phyloP scores from a whole-genome alignment of 139 green algal genomes.

The Yamagishiella unicocca region DNA sequence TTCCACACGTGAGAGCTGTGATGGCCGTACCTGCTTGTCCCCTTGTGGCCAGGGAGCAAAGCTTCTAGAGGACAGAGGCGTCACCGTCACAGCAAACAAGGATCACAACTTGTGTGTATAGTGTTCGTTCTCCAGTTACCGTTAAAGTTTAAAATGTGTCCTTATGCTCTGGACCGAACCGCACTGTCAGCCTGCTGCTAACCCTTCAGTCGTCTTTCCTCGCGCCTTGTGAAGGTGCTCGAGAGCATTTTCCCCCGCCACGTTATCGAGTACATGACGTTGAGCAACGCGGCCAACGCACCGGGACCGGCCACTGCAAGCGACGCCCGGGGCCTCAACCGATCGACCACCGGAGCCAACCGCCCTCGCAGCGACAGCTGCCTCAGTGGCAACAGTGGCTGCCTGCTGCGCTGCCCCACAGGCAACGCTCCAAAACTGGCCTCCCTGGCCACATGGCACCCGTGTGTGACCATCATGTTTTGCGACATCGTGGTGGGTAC shows the following conservation, averaged over 20 bases:
- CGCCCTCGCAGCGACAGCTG: background rate
- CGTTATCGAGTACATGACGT: constrained; percentile 19
- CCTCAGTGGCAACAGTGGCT: background rate
- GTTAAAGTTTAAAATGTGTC: background rate
- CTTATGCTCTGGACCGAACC: background rate
- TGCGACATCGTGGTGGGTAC: constrained; percentile 1
- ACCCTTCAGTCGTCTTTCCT: background rate
- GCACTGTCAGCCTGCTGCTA: background rate
- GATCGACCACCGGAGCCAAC: background rate
- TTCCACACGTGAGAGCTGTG: too few relatives aligned
- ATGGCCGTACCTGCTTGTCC: too few relatives aligned
- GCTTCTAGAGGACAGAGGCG: background rate
- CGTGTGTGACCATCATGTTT: constrained; percentile 7
- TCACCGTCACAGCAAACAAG: background rate
- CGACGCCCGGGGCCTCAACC: background rate
- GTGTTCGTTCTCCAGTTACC: background rate
- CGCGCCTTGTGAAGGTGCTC: background rate
- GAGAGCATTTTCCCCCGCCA: constrained; percentile 27
- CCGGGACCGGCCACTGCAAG: background rate
- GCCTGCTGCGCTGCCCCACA: background rate
- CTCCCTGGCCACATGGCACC: constrained; percentile 10
- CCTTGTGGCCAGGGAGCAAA: too few relatives aligned
- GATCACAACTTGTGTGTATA: background rate
- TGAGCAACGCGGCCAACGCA: background rate
- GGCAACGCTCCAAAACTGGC: background rate